Evolutionary conservation across 345 rosid genomes (phyloP).

Genomic region (Eutrema yunnanense): DNA sequence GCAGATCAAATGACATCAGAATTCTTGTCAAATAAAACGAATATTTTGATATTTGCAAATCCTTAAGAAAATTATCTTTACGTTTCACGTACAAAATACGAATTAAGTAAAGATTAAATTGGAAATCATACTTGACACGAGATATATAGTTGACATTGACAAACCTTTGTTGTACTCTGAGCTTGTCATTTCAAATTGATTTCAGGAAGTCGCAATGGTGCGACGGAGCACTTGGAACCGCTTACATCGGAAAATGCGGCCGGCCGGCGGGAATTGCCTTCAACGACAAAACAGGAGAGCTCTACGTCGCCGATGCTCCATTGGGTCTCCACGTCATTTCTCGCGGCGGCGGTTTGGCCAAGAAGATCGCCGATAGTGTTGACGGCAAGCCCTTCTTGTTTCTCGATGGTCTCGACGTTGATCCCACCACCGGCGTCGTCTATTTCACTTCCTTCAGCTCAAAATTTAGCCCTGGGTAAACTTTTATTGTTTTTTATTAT

Average conservation of each 20-base stretch:
- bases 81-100: not conserved
- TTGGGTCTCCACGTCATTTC: constrained; percentile 36
- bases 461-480: constrained; percentile 16
- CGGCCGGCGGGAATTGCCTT: constrained; percentile 40
- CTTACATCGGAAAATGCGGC: constrained; percentile 23
- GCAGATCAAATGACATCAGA: not conserved
- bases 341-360: constrained; percentile 35
- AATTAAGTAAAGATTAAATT: not conserved
- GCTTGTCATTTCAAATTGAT: not conserved
- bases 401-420: constrained; percentile 39
- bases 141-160: too few species aligned
- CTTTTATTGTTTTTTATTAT: not conserved
- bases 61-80: not conserved
- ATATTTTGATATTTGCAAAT: not conserved
- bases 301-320: constrained; percentile 43
- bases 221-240: constrained; percentile 25
- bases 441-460: constrained; percentile 45
- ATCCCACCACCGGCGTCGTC: constrained; percentile 27
- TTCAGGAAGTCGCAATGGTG: constrained; percentile 15
- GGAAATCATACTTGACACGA: too few species aligned
- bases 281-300: constrained; percentile 23
- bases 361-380: constrained; percentile 23
- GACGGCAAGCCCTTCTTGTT: constrained; percentile 28
- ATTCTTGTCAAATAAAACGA: not conserved
- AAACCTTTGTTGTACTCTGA: too few species aligned